A percentile compares a stretch with the other conserved stretches of the same genome.
phyloP scores from a whole-genome alignment of 352 stramenopile species.

The Globisporangium irregulare region DNA sequence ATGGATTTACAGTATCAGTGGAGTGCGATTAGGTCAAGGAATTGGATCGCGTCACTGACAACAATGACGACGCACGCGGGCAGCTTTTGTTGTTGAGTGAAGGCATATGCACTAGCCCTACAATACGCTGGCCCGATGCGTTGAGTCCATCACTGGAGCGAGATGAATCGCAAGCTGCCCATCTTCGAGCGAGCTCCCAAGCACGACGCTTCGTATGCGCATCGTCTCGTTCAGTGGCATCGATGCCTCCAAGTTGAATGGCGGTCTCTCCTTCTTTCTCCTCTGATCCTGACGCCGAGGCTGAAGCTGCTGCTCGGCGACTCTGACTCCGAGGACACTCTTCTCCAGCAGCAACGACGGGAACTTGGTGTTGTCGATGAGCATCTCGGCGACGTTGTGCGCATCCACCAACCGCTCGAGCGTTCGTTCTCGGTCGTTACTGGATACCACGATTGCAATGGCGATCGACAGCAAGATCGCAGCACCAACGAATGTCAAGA shows the following conservation, averaged over 20 bases:
- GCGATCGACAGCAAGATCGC: slow-evolving; percentile 3
- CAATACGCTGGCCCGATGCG: background rate
- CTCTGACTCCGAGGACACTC: background rate
- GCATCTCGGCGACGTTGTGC: slow-evolving; percentile 10
- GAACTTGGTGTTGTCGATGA: slow-evolving; percentile 1
- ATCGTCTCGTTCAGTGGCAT: background rate
- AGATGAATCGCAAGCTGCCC: background rate
- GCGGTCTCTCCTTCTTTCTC: background rate
- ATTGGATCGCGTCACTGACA: background rate
- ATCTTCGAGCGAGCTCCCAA: background rate
- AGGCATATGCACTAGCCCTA: background rate
- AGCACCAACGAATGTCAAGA: slow-evolving; percentile 9
- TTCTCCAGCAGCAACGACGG: slow-evolving; percentile 6
- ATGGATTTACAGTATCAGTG: background rate
- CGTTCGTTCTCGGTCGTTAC: background rate
- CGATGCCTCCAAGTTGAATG: background rate
- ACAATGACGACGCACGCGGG: too few relatives aligned
- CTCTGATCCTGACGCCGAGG: background rate
- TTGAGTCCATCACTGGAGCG: background rate
- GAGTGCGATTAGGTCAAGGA: background rate
- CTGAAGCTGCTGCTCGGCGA: background rate
- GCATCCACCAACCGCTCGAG: slow-evolving; percentile 2
- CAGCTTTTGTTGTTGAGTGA: background rate
- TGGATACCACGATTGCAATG: background rate
- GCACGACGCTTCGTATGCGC: background rate